Evolutionary conservation across 345 rosid genomes (phyloP), one percentile per base, ranked within the genome.

Genomic region (Murraya paniculata): DNA sequence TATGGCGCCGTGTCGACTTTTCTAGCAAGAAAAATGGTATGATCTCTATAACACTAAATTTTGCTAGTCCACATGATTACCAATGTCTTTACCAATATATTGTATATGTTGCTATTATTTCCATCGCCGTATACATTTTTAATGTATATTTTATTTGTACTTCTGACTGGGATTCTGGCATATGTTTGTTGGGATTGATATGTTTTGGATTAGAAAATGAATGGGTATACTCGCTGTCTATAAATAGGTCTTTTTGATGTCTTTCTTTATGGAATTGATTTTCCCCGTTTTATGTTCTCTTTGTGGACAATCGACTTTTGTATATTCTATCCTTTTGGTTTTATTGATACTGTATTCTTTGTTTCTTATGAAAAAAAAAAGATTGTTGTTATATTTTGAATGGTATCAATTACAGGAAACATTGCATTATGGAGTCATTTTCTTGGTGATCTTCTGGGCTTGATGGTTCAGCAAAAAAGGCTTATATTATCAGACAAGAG

Each of bases 11-110:
- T 57, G 84, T 86, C 60, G 93, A 94, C 84, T 68, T 78, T 38
- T 88, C 92, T 79, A 87, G 93, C 89, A 92, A 92, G 88, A 96
- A 89, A 88, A 94, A 96, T 88, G 99, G 99, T 96, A 88, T 78
- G 38, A 21, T 50, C 27, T 14, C 25, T 64, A 59, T 80, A 67
- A 21, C 36, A 27, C 16, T 56, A 22, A 48, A 56, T 39, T 74
- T 59, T 67, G 28, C 19, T 22, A 60, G 58, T n/a, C 75, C 77
- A n/a, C 36, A 27, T 48, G 53, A 48, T 48, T 48, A 48, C 5
- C 53, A 48, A 11, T 48, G 18, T 14, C 53, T 53, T 50, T 53
- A 19, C 21, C 57, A 53, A 53, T 5, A 53, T 53, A 53, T 53
- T 53, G 57, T 53, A 53, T 4, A 53, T 53, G 5, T 53, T 53